phyloP scores from a whole-genome alignment of 2,329 filamentous ascomycete genomes.

The Chrysosporium keratinophilum region DNA sequence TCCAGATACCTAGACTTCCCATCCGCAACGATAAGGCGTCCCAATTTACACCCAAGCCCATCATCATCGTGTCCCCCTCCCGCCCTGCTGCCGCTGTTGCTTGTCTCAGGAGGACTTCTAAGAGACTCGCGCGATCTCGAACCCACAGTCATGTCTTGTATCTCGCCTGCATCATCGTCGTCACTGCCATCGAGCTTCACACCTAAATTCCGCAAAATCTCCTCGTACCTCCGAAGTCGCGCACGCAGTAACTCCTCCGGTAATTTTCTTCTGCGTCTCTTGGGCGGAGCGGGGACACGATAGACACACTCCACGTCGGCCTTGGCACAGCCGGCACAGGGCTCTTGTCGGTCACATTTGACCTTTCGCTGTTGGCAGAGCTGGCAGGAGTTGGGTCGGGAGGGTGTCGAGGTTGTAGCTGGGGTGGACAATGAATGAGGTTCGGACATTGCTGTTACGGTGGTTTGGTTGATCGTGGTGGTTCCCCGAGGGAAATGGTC shows the following conservation, averaged over 20 bases:
- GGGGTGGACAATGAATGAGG: background rate
- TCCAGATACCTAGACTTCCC: background rate
- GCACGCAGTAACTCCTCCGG: background rate
- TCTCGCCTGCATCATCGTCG: background rate
- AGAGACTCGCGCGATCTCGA: background rate
- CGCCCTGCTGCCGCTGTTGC: too few relatives aligned
- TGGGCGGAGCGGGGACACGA: conserved; percentile 10
- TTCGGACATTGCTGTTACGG: background rate
- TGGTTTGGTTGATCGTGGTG: background rate
- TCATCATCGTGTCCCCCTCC: background rate
- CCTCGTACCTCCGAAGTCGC: conserved; percentile 7
- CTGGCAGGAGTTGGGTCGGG: conserved; percentile 44
- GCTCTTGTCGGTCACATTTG: conserved; percentile 61
- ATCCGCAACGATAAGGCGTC: background rate
- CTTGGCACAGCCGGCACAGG: conserved; percentile 59
- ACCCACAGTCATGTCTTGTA: too few relatives aligned
- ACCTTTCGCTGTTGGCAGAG: conserved; percentile 68
- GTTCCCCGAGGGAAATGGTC: too few relatives aligned
- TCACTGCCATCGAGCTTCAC: background rate
- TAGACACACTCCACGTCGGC: conserved; percentile 53
- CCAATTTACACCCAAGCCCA: background rate
- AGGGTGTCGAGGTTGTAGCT: background rate
- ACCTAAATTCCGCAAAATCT: background rate
- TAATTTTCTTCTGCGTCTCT: background rate
- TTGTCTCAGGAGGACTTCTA: background rate